Base-by-base conservation (phyloP, 257 asterid species). In the Solanum chilense region DNA sequence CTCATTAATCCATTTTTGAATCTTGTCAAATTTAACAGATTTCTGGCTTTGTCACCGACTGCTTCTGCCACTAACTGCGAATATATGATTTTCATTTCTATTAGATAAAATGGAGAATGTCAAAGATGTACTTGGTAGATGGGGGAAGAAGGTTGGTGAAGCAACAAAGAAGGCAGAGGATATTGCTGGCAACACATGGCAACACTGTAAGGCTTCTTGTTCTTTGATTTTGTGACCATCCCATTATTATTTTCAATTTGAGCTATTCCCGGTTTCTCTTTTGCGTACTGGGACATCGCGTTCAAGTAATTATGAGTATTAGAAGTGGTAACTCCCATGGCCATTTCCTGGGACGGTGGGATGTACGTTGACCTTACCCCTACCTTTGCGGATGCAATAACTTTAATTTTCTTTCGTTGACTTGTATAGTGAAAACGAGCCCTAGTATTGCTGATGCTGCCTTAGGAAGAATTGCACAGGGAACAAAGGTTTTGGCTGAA, bases 381-480 rank as follows among this genome's bases (percentile, higher is more conserved):
- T n/a, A 62, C 70, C 70, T 62, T n/a, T 62, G 0, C 0, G 0
- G 16, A 62, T 76, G 37, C 21, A 33, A 74, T 84, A 58, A 2
- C 33, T 89, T 78, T 9, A 33, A 3, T 75, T 20, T 27, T 68
- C 16, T 78, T 12, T 75, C 23, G 13, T 68, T 56, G 7, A 1
- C 42, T 90, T 83, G 85, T 86, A 39, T 85, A 97, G 99, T 97
- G 93, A 97, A 97, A 94, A 97, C 99, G 73, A 94, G 98, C 90
- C 99, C 98, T 29, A 97, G 99, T 89, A 82, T 97, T 89, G 88
- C 99, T 42, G 99, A 96, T 92, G 98, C 99, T 91, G 99, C 99
- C 80, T 89, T 96, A 41, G 99, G 99, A 89, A 95, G 99, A 93
- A 95, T 97, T 78, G 99, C 97, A 3, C 99, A 93, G 89, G 98